A percentile compares a stretch with the other conserved stretches of the same genome.
Conservation (phyloP, 2,329 filamentous ascomycete genomes). For the Ustulina deusta region DNA sequence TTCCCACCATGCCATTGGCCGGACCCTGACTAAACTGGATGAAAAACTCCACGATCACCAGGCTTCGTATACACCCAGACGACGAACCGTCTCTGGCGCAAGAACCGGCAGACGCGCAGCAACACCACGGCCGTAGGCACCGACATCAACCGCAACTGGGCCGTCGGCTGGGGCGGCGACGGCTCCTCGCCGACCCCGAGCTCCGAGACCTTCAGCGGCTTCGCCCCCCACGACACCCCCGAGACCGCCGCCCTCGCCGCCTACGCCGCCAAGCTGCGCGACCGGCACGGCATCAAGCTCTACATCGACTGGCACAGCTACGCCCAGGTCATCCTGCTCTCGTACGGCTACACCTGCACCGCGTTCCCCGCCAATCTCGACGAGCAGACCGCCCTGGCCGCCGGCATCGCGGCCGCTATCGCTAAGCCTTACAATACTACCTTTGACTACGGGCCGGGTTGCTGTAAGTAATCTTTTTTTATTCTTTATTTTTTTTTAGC, state of each 20-base stretch:
- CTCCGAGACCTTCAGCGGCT: slow-evolving; percentile 59
- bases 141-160: slow-evolving; percentile 68
- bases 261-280: slow-evolving; percentile 58
- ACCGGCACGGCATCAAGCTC: slow-evolving; percentile 60
- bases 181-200: slow-evolving; percentile 61
- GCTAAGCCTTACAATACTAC: slow-evolving; percentile 49
- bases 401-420: slow-evolving; percentile 48
- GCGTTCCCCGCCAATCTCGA: slow-evolving; percentile 57
- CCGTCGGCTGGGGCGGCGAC: slow-evolving; percentile 58
- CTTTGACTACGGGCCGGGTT: slow-evolving; percentile 46
- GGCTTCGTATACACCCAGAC: slow-evolving; percentile 66
- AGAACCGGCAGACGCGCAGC: slow-evolving; percentile 60
- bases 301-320: slow-evolving; percentile 73
- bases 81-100: slow-evolving; percentile 64
- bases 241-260: slow-evolving; percentile 62
- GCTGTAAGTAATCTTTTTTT: slow-evolving; percentile 32
- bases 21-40: background rate
- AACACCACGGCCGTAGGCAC: slow-evolving; percentile 60
- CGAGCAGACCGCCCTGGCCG: slow-evolving; percentile 58
- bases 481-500: background rate
- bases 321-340: slow-evolving; percentile 65
- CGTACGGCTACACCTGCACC: slow-evolving; percentile 67
- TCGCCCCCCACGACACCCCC: slow-evolving; percentile 57
- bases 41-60: slow-evolving; percentile 36
- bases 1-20: background rate